Base-by-base conservation (phyloP, 441 rosid species). In the Metrosideros polymorpha region DNA sequence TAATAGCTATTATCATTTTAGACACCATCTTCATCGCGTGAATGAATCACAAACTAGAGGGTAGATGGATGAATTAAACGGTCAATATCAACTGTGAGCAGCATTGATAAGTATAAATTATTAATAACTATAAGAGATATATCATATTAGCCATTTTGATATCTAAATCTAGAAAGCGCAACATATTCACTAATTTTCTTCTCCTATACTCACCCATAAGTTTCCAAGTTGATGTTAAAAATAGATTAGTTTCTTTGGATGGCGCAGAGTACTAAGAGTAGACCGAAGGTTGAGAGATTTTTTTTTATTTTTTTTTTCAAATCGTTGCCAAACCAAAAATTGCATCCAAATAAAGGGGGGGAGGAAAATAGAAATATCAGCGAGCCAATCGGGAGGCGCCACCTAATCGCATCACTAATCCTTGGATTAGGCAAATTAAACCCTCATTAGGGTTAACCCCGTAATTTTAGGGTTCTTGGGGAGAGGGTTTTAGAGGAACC, bases 21-120 rank as follows among this genome's bases (percentile, higher is more conserved):
- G 4, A 32, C 24, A 15, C 0, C 0, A 1, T 7, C 2, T 3
- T 24, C 27, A 22, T 22, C 4, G 1, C 3, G 3, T 6, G 42
- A 61, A 30, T 6, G 42, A 61, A 30, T 8, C 10, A 2, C 24
- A 32, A 63, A 32, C 4, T 1, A 0, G 3, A 18, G 0, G 13
- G 18, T 63, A 1, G 43, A 30, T 0, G 1, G 1, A 63, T 32
- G 32, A 4, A 63, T 63, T 32, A 63, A 63, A 32, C 1, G 0
- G 0, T 1, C 4, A 0, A 63, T 63, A 1, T 32, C 43, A 32
- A 32, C 19, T 25, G 9, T 5, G 3, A 9, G 4, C 24, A 5
- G 4, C 3, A 32, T 32, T 12, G 6, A 66, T 0, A 9, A 0
- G 27, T 66, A 19, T 66, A 19, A 10, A 63, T 63, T 63, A 18